Evolutionary conservation across 805 yeast genomes (phyloP), one percentile per base, ranked within the genome.

Genomic region (Blastobotrys chiropterorum): DNA sequence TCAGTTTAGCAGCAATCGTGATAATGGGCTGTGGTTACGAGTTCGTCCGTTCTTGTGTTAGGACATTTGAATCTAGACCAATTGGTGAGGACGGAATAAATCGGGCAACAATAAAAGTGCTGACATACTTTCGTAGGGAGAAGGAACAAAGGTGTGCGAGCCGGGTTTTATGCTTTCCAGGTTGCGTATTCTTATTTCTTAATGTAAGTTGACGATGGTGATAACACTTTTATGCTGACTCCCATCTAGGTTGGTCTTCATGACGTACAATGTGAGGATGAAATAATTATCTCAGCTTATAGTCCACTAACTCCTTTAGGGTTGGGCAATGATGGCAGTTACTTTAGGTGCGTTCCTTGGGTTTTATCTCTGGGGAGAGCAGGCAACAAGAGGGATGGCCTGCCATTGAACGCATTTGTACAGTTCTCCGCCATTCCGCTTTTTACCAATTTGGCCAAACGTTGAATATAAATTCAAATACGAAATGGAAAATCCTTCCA

Each of bases 261-360:
- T 87, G 96, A 85, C 92, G 3, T 87, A 85, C 66, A 86, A 86
- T 63, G 74, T 63, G n/a, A n/a, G n/a, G n/a, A n/a, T n/a, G n/a
- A n/a, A n/a, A n/a, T n/a, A n/a, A n/a, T n/a, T n/a, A n/a, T n/a
- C n/a, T n/a, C n/a, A 38, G 34, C 6, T 44, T 7, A 6, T 39
- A 19, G n/a, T n/a, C 44, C 48, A 44, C 44, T 48, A 21, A 6
- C 21, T n/a, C 2, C 5, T 17, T 15, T 47, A 63, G 67, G 87
- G 92, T 8, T 87, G 90, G 90, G 76, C 82, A 34, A 86, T 86
- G 94, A 46, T 80, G 4, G 81, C 92, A 2, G 86, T 85, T 7
- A 81, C 80, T 0, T 56, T 75, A 1, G 95, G 95, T 1, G 94
- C 94, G 1, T 75, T 73, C 14, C 19, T 79, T 21, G 95, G 95